Conservation (phyloP, 257 asterid species). For the Gentiana dahurica region DNA sequence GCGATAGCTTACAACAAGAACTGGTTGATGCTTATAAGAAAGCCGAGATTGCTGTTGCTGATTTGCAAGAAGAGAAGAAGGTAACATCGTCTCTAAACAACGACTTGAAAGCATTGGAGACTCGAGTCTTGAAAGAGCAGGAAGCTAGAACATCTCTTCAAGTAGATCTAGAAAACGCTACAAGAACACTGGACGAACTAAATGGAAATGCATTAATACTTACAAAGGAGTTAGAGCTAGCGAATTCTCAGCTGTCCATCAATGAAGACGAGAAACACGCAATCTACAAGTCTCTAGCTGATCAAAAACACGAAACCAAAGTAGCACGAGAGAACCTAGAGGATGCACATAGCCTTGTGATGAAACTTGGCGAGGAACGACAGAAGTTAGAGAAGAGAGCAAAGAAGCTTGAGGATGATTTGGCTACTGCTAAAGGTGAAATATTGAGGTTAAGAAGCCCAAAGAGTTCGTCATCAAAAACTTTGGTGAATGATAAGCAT, state of each 20-base stretch:
- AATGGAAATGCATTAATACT: conserved; percentile 32
- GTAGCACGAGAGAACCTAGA: conserved; percentile 71
- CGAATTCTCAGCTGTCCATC: conserved; percentile 36
- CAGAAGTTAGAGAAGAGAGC: conserved; percentile 45
- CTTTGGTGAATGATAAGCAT: conserved; percentile 20
- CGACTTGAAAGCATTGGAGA: conserved; percentile 38
- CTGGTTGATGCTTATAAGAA: conserved; percentile 34
- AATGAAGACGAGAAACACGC: conserved; percentile 55
- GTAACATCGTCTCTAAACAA: conserved; percentile 25
- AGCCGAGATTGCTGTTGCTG: conserved; percentile 31
- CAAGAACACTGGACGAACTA: conserved; percentile 48
- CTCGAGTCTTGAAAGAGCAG: conserved; percentile 27
- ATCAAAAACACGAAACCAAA: conserved; percentile 39
- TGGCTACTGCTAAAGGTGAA: conserved; percentile 86
- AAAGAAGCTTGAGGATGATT: conserved; percentile 55
- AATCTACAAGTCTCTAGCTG: conserved; percentile 35
- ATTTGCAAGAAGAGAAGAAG: conserved; percentile 41
- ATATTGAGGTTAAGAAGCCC: conserved; percentile 55
- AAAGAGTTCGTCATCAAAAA: conserved; percentile 25
- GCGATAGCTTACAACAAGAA: conserved; percentile 40
- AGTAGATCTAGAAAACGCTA: conserved; percentile 41
- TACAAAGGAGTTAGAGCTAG: conserved; percentile 42
- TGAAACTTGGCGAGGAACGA: conserved; percentile 54
- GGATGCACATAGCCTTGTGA: conserved; percentile 56
- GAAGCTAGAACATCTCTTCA: conserved; percentile 46